Conservation (phyloP, 2,329 filamentous ascomycete species). For the Podosphaera leucotricha region DNA sequence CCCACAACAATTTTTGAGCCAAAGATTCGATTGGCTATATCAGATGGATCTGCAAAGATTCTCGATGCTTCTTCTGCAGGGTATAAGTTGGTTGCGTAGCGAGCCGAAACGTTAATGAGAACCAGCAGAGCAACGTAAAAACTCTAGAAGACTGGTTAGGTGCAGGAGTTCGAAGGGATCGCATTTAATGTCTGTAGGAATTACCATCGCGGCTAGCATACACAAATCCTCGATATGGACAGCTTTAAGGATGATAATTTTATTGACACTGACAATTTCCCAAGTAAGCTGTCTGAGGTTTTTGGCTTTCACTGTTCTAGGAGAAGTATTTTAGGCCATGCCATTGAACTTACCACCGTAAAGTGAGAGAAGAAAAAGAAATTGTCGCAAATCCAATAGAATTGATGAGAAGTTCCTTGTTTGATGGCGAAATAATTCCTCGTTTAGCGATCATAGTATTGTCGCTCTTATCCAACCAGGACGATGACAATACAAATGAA, state of each 20-base stretch:
- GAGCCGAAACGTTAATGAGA: conserved; percentile 17
- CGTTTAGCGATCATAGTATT: neutral
- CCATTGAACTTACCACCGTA: conserved; percentile 8
- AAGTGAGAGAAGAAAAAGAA: conserved; percentile 4
- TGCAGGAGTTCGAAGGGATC: neutral
- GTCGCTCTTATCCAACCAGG: conserved; percentile 4
- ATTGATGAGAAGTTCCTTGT: conserved; percentile 7
- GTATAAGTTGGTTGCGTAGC: conserved; percentile 17
- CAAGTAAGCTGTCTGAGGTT: neutral
- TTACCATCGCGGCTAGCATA: conserved; percentile 18
- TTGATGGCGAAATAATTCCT: conserved; percentile 4
- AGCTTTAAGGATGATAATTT: conserved; percentile 4
- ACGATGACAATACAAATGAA: no score
- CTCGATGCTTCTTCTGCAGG: conserved; percentile 15
- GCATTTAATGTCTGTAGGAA: neutral
- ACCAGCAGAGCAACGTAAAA: conserved; percentile 17
- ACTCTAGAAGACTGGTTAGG: conserved; percentile 9
- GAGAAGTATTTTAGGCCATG: neutral
- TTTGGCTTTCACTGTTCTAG: neutral
- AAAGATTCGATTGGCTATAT: conserved; percentile 20
- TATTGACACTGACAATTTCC: conserved; percentile 5
- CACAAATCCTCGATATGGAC: conserved; percentile 17
- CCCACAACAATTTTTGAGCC: conserved; percentile 26
- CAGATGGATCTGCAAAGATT: conserved; percentile 16
- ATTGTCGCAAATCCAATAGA: conserved; percentile 8